phyloP scores from a whole-genome alignment of 768 basidiomycete genomes.

The Bullera alba region DNA sequence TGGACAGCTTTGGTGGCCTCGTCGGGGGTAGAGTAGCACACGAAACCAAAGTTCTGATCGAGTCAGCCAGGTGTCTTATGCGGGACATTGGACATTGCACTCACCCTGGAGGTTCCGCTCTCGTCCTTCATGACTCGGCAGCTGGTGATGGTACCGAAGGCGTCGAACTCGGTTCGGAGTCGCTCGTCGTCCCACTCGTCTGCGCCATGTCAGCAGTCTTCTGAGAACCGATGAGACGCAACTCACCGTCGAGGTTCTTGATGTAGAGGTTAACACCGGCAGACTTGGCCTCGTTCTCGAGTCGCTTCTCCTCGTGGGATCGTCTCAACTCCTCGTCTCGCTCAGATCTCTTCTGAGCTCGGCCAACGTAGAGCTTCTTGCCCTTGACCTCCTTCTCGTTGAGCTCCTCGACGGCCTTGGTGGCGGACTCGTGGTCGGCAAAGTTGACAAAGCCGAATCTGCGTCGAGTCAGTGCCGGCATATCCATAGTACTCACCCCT shows the following conservation, averaged over 20 bases:
- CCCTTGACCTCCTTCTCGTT: constrained; percentile 78
- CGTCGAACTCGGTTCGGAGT: constrained; percentile 90
- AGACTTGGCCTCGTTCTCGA: constrained; percentile 97
- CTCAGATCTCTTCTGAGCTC: constrained; percentile 97
- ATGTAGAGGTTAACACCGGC: constrained; percentile 99
- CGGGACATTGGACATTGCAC: neutral
- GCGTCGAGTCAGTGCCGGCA: neutral
- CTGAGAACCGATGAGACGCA: neutral
- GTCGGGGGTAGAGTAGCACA: constrained; percentile 96
- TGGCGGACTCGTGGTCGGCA: constrained; percentile 85
- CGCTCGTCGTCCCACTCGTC: constrained; percentile 91
- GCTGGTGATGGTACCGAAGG: constrained; percentile 93
- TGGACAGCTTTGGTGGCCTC: constrained; percentile 99
- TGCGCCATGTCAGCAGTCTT: constrained; percentile 15
- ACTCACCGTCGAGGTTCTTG: constrained; percentile 91
- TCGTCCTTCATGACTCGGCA: constrained; percentile 99
- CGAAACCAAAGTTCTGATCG: constrained; percentile 79
- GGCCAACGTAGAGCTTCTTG: constrained; percentile 86
- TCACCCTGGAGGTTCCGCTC: constrained; percentile 68
- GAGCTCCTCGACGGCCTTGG: constrained; percentile 77
- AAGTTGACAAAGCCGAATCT: constrained; percentile 97
- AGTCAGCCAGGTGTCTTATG: neutral
- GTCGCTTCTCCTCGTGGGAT: constrained; percentile 88
- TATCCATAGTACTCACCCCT: constrained; percentile 48
- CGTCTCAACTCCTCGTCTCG: constrained; percentile 92